Conservation (phyloP, 441 rosid genomes). For the Viola pubescens region DNA sequence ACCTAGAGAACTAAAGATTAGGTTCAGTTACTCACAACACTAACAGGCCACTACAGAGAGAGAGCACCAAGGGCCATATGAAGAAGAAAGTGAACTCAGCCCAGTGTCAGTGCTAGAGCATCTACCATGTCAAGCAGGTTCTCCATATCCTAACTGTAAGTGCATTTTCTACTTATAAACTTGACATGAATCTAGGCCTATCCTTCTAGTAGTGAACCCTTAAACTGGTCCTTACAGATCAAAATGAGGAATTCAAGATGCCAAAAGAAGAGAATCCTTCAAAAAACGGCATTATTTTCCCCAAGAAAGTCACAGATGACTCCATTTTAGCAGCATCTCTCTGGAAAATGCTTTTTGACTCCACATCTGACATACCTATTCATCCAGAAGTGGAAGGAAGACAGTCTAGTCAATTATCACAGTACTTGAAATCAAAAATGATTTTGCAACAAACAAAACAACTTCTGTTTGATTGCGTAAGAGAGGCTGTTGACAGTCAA, state of each 20-base stretch:
- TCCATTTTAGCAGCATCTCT: slow-evolving; percentile 29
- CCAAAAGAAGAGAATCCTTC: slow-evolving; percentile 17
- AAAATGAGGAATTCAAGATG: slow-evolving; percentile 8
- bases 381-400: slow-evolving; percentile 8
- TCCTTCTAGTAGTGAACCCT: background rate
- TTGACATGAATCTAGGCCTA: background rate
- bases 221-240: slow-evolving; percentile 1
- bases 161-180: slow-evolving; percentile 1
- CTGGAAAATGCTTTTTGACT: slow-evolving; percentile 21
- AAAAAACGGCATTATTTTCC: slow-evolving; percentile 2
- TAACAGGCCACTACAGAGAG: slow-evolving; percentile 32
- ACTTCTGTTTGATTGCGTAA: slow-evolving; percentile 38
- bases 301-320: slow-evolving; percentile 29
- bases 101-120: slow-evolving; percentile 25
- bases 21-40: slow-evolving; percentile 14
- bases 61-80: slow-evolving; percentile 18
- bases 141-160: slow-evolving; percentile 16
- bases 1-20: background rate
- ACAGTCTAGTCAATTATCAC: slow-evolving; percentile 5
- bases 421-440: slow-evolving; percentile 22
- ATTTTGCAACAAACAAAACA: slow-evolving; percentile 37
- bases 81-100: slow-evolving; percentile 21
- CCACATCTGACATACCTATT: slow-evolving; percentile 18
- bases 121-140: slow-evolving; percentile 16
- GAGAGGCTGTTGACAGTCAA: slow-evolving; percentile 23